phyloP scores from a whole-genome alignment of 1,139 yeast species.

The Taiozyma sp. region DNA sequence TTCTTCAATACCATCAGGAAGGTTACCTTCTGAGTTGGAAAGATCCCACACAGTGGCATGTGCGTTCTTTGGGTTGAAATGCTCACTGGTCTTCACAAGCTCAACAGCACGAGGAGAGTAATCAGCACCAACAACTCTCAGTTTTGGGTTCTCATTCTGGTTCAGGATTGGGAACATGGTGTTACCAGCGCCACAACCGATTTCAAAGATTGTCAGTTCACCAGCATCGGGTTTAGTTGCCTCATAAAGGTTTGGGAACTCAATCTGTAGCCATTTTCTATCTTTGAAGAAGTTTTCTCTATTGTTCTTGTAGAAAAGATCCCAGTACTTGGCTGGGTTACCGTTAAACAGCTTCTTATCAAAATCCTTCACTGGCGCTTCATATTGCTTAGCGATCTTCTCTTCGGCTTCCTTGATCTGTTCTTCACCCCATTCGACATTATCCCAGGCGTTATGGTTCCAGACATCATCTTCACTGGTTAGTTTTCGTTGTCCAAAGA shows the following conservation, averaged over 20 bases:
- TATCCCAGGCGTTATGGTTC: slow-evolving; percentile 96
- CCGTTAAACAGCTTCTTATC: slow-evolving; percentile 74
- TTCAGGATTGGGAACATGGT: slow-evolving; percentile 85
- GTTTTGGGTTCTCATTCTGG: slow-evolving; percentile 73
- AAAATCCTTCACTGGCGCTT: slow-evolving; percentile 77
- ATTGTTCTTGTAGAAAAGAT: slow-evolving; percentile 84
- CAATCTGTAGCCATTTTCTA: slow-evolving; percentile 92
- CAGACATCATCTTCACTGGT: slow-evolving; percentile 76
- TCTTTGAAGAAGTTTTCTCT: slow-evolving; percentile 93
- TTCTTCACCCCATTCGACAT: slow-evolving; percentile 96
- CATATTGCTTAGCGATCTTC: slow-evolving; percentile 69
- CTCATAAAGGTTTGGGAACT: slow-evolving; percentile 79
- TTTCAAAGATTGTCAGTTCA: slow-evolving; percentile 73
- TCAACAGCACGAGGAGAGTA: slow-evolving; percentile 89
- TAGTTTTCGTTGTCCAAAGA: slow-evolving; percentile 82
- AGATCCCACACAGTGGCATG: slow-evolving; percentile 95
- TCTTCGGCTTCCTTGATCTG: slow-evolving; percentile 72
- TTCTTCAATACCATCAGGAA: slow-evolving; percentile 83
- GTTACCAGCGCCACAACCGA: slow-evolving; percentile 99
- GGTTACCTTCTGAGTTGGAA: slow-evolving; percentile 61
- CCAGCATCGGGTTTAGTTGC: slow-evolving; percentile 68
- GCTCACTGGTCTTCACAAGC: slow-evolving; percentile 59
- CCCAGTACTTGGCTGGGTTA: slow-evolving; percentile 95
- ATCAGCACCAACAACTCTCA: slow-evolving; percentile 81
- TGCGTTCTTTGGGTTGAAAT: slow-evolving; percentile 59